Conservation (phyloP, 169 alveolate genomes). For the Plasmodium sp. region DNA sequence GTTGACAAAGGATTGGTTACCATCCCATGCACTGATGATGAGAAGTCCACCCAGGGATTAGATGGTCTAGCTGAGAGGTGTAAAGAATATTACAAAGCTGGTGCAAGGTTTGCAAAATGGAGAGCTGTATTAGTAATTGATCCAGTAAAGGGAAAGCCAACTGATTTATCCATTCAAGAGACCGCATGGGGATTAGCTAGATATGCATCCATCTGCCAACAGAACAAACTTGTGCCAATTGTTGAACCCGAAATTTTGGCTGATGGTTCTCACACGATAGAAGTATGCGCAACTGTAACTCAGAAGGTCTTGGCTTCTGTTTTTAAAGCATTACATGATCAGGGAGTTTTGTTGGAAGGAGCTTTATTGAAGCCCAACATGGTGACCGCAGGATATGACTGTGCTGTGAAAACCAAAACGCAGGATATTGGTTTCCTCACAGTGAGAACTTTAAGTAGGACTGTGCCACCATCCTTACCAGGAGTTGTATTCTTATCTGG, state of each 20-base stretch:
- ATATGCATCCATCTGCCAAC: constrained; percentile 98
- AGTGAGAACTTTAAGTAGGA: constrained; percentile 94
- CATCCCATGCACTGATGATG: constrained; percentile 94
- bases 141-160: constrained; percentile 91
- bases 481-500: constrained; percentile 99
- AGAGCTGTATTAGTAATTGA: constrained; percentile 97
- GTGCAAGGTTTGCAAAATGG: constrained; percentile 99
- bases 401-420: constrained; percentile 90
- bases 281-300: constrained; percentile 95
- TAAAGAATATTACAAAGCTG: constrained; percentile 95
- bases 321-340: constrained; percentile 94
- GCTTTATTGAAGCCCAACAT: constrained; percentile 98
- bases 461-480: constrained; percentile 97
- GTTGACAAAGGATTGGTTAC: constrained; percentile 96
- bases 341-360: constrained; percentile 97
- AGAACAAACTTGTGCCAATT: constrained; percentile 98
- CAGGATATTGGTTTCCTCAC: constrained; percentile 96
- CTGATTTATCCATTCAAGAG: constrained; percentile 93
- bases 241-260: constrained; percentile 99
- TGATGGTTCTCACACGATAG: constrained; percentile 97
- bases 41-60: constrained; percentile 94
- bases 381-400: constrained; percentile 98
- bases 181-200: constrained; percentile 98
- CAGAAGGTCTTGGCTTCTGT: constrained; percentile 96
- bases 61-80: constrained; percentile 98